These are phyloP conservation scores for Suillus ampliporus DNA, from an alignment of 768 basidiomycete genomes.

Conservation along the genomic window DNA sequence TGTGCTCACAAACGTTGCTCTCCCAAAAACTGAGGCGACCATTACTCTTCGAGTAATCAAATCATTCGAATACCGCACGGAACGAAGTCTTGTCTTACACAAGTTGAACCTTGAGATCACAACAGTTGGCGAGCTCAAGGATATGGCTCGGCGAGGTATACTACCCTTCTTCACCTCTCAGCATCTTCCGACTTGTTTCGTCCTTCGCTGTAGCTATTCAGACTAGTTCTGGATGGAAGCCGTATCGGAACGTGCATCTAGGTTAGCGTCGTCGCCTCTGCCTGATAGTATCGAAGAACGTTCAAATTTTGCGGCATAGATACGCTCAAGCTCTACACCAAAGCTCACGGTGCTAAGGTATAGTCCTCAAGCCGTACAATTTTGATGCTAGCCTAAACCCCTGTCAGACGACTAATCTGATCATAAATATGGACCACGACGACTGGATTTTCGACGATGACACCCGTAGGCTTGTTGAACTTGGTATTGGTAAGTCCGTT, in stretches of 20 bases:
- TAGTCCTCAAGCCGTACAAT: conserved; percentile 13
- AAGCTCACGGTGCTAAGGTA: conserved; percentile 95
- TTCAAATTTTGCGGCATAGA: conserved; percentile 52
- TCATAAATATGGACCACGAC: conserved; percentile 97
- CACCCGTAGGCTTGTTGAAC: conserved; percentile 61
- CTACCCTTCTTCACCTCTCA: conserved; percentile 6
- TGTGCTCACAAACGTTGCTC: conserved; percentile 64
- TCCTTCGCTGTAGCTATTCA: conserved; percentile 59
- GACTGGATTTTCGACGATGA: conserved; percentile 88
- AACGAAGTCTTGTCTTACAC: conserved; percentile 84
- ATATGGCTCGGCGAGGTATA: conserved; percentile 68
- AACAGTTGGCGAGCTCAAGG: conserved; percentile 84
- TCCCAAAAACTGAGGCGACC: conserved; percentile 77
- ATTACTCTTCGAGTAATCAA: conserved; percentile 94
- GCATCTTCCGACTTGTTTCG: conserved; percentile 14
- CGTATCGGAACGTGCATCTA: conserved; percentile 74
- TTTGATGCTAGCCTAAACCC: not conserved
- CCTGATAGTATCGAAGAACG: not conserved
- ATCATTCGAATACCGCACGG: conserved; percentile 91
- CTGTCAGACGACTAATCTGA: conserved; percentile 89
- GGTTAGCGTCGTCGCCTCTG: conserved; percentile 50
- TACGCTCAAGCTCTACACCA: conserved; percentile 92
- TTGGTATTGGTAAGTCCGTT: conserved; percentile 74
- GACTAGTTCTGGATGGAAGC: conserved; percentile 84
- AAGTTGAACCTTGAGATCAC: conserved; percentile 77